Evolutionary conservation across 805 yeast species (phyloP).

Genomic region (Torulaspora indica): DNA sequence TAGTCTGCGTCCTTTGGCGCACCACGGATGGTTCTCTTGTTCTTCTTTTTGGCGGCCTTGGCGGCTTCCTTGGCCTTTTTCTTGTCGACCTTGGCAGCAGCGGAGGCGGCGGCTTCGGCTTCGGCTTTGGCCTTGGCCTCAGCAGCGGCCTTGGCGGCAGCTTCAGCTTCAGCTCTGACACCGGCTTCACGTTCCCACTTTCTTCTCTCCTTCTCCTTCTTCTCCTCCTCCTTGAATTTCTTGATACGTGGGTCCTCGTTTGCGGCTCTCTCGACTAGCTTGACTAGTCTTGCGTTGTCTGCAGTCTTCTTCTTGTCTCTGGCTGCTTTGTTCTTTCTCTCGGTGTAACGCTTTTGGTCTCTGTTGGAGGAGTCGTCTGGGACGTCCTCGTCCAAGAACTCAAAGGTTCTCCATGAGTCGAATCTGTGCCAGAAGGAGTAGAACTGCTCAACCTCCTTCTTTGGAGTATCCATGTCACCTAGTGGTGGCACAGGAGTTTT

Average conservation of each 20-base stretch:
- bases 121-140: conserved; percentile 79
- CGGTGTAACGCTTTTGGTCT: conserved; percentile 98
- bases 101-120: conserved; percentile 61
- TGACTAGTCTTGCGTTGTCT: conserved; percentile 84
- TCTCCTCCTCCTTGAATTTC: conserved; percentile 87
- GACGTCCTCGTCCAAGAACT: conserved; percentile 96
- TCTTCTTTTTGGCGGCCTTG: conserved; percentile 86
- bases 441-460: conserved; percentile 79
- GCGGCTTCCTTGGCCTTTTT: conserved; percentile 97
- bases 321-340: conserved; percentile 93
- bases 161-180: conserved; percentile 93
- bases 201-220: conserved; percentile 87
- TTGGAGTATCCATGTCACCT: conserved; percentile 63
- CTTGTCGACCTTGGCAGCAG: conserved; percentile 64
- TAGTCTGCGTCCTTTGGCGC: conserved; percentile 78
- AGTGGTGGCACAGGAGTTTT: conserved; percentile 82
- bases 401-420: conserved; percentile 98
- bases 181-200: conserved; percentile 99
- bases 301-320: conserved; percentile 97
- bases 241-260: conserved; percentile 93
- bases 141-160: conserved; percentile 78
- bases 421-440: conserved; percentile 90
- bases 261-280: conserved; percentile 82
- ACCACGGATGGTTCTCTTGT: conserved; percentile 79
- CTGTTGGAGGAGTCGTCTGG: conserved; percentile 99